Percentiles rank a stretch among this genome's conserved stretches.
These are phyloP conservation scores for Paecilomyces sp. DNA, from an alignment of 2,329 filamentous ascomycete genomes.

Conservation along the genomic window DNA sequence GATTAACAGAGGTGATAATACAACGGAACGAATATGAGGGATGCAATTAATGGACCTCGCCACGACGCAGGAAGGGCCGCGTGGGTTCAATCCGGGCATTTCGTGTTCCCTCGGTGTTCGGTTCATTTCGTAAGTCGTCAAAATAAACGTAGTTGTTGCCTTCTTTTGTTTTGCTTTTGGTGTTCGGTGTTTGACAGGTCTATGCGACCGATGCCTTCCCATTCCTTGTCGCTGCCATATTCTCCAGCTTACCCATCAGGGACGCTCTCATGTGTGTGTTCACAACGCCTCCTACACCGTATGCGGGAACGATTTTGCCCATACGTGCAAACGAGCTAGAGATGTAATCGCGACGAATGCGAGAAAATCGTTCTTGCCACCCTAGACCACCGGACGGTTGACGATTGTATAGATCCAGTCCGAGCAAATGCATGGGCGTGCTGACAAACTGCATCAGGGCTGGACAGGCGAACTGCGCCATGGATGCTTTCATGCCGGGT, in stretches of 20 bases:
- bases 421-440: slow-evolving; percentile 78
- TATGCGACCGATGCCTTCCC: neutral
- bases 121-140: neutral
- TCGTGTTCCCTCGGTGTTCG: neutral
- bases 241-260: slow-evolving; percentile 59
- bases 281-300: slow-evolving; percentile 80
- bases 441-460: slow-evolving; percentile 71
- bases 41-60: neutral
- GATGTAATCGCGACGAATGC: slow-evolving; percentile 68
- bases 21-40: neutral
- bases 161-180: neutral
- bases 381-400: slow-evolving; percentile 35
- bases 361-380: slow-evolving; percentile 55
- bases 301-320: slow-evolving; percentile 79
- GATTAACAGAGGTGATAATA: neutral
- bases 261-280: slow-evolving; percentile 64
- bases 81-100: neutral
- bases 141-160: neutral
- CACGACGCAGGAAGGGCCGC: neutral
- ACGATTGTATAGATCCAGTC: slow-evolving; percentile 80
- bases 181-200: neutral
- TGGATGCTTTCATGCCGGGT: slow-evolving; percentile 44
- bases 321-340: slow-evolving; percentile 69
- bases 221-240: slow-evolving; percentile 36
- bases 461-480: slow-evolving; percentile 75